Evolutionary conservation across 2,329 filamentous ascomycete species (phyloP).

Genomic region (Trichoderma endophyticum): DNA sequence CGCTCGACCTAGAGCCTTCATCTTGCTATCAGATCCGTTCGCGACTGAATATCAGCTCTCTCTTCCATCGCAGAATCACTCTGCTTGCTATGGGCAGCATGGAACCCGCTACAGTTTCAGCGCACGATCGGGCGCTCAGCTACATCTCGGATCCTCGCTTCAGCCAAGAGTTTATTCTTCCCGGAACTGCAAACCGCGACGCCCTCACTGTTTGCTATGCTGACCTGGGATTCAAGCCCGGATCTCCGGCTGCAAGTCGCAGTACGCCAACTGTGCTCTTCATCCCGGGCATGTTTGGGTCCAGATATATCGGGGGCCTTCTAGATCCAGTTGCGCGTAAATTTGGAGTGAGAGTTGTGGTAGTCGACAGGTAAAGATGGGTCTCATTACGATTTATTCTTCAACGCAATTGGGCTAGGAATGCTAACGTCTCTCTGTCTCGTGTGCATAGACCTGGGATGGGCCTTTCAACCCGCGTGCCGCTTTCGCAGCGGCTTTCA

Average conservation of each 20-base stretch:
- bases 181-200: not conserved
- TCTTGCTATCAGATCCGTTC: not conserved
- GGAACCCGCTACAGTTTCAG: not conserved
- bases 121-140: not conserved
- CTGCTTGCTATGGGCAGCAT: not conserved
- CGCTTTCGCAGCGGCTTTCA: not conserved
- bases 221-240: not conserved
- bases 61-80: not conserved
- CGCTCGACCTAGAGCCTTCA: not conserved
- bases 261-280: not conserved
- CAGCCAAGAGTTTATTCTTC: not conserved
- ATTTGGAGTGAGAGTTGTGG: not conserved
- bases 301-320: not conserved
- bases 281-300: constrained; percentile 9
- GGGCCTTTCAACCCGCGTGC: not conserved
- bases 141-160: not conserved
- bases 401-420: not conserved
- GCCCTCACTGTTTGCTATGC: not conserved
- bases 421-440: not conserved
- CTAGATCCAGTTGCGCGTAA: not conserved
- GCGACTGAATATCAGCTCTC: not conserved
- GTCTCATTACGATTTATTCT: no score
- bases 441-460: not conserved
- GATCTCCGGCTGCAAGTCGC: not conserved
- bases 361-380: not conserved